Conservation (phyloP, 164 flowering plant species). For the Vitis amurensis region DNA sequence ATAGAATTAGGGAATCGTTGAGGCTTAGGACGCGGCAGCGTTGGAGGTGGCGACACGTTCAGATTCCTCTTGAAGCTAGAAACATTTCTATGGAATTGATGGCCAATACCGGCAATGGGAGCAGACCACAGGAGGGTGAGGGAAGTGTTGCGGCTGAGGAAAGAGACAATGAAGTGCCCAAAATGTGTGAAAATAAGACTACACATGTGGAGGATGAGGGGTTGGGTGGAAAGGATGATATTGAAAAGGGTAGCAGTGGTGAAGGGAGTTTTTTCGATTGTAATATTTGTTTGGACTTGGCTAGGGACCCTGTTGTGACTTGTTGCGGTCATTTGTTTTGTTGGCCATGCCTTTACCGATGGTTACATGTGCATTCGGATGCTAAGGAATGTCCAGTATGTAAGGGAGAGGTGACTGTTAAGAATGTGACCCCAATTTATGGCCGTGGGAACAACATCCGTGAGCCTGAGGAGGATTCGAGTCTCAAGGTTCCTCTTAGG, state of each 20-base stretch:
- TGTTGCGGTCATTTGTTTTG: slow-evolving; percentile 80
- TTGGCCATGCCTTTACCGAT: slow-evolving; percentile 71
- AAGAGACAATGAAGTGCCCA: slow-evolving; percentile 31
- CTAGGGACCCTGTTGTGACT: slow-evolving; percentile 70
- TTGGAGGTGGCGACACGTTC: slow-evolving; percentile 38
- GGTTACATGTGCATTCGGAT: slow-evolving; percentile 65
- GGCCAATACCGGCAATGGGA: slow-evolving; percentile 28
- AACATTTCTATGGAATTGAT: slow-evolving; percentile 35
- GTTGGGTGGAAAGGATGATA: slow-evolving; percentile 38
- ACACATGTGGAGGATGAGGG: slow-evolving; percentile 30
- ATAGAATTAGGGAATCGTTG: slow-evolving; percentile 34
- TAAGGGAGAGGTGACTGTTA: slow-evolving; percentile 65
- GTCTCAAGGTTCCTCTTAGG: slow-evolving; percentile 56
- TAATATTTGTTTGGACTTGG: slow-evolving; percentile 68
- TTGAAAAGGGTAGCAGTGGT: slow-evolving; percentile 33
- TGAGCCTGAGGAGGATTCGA: slow-evolving; percentile 42
- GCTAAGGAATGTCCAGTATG: slow-evolving; percentile 79
- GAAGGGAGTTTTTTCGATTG: slow-evolving; percentile 67
- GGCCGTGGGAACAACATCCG: slow-evolving; percentile 54
- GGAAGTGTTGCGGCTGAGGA: slow-evolving; percentile 54
- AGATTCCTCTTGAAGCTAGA: slow-evolving; percentile 25
- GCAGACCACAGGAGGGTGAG: slow-evolving; percentile 50
- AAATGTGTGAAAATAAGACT: slow-evolving; percentile 45
- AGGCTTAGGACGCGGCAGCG: slow-evolving; percentile 39
- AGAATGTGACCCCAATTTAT: slow-evolving; percentile 66